Percentiles rank a stretch among this genome's conserved stretches.
phyloP scores from a whole-genome alignment of 495 filamentous ascomycete species.

The Echria macrotheca region DNA sequence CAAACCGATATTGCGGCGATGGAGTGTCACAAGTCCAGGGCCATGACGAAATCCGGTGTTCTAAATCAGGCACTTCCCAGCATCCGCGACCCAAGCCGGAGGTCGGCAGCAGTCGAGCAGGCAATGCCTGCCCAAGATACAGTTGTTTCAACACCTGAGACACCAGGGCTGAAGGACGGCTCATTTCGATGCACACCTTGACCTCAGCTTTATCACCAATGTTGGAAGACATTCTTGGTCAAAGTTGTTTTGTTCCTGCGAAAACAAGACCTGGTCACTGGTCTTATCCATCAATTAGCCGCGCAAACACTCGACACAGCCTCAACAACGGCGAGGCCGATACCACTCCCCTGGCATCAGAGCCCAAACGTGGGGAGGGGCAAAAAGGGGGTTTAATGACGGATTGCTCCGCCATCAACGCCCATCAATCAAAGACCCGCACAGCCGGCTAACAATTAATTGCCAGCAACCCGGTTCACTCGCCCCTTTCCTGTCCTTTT shows the following conservation, averaged over 20 bases:
- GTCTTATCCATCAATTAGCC: too few species aligned
- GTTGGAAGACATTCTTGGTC: too few species aligned
- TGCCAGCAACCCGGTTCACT: not conserved
- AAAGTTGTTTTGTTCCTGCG: too few species aligned
- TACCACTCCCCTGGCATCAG: slow-evolving; percentile 8
- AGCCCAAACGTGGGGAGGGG: not conserved
- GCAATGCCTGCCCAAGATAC: not conserved
- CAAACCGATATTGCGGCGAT: not conserved
- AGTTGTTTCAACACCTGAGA: not conserved
- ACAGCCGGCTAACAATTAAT: not conserved
- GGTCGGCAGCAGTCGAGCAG: too few species aligned
- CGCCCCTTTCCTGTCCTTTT: not conserved
- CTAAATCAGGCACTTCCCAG: not conserved
- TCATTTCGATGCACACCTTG: not conserved
- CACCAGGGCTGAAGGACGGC: not conserved
- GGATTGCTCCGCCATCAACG: not conserved
- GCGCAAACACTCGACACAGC: slow-evolving; percentile 17
- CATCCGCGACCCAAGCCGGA: not conserved
- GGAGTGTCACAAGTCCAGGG: not conserved
- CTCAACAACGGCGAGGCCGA: slow-evolving; percentile 17
- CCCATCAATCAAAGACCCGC: not conserved
- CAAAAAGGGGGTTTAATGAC: not conserved
- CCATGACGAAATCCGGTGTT: not conserved
- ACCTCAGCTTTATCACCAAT: not conserved
- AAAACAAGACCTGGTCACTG: too few species aligned